A percentile compares a stretch with the other conserved stretches of the same genome.
Conservation (phyloP, 108 stramenopile genomes). For the Nannochloropsis salina region DNA sequence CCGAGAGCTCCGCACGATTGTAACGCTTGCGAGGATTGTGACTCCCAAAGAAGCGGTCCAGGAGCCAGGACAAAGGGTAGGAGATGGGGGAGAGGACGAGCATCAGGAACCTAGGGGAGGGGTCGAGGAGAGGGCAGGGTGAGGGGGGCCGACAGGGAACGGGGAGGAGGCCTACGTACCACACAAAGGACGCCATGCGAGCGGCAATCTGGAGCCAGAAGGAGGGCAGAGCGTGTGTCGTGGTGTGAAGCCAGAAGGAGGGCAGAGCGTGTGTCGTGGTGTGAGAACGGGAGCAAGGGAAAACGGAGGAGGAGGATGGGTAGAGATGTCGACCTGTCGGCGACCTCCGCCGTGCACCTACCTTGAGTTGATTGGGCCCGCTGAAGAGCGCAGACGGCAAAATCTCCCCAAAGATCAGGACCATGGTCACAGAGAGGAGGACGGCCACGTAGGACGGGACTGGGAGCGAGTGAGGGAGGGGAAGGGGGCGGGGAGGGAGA, state of each 20-base stretch:
- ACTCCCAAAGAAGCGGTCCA: slow-evolving; percentile 58
- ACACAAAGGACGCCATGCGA: slow-evolving; percentile 69
- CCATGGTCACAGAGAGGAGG: slow-evolving; percentile 78
- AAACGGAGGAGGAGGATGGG: too few relatives aligned
- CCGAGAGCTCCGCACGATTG: slow-evolving; percentile 42
- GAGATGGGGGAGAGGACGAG: slow-evolving; percentile 68
- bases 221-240: too few relatives aligned
- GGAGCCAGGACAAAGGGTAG: slow-evolving; percentile 71
- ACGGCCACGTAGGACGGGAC: slow-evolving; percentile 72
- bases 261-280: too few relatives aligned
- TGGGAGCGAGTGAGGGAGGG: background rate
- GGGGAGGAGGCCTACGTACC: slow-evolving; percentile 20
- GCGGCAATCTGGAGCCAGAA: too few relatives aligned
- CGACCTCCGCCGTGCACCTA: slow-evolving; percentile 51
- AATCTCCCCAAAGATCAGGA: slow-evolving; percentile 69
- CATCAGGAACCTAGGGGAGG: slow-evolving; percentile 55
- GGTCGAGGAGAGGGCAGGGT: background rate
- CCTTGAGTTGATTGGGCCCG: slow-evolving; percentile 73
- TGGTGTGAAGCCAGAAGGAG: too few relatives aligned
- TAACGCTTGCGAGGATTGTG: slow-evolving; percentile 38
- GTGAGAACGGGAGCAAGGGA: too few relatives aligned
- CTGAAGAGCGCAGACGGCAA: slow-evolving; percentile 48
- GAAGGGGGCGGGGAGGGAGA: background rate
- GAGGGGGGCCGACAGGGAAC: background rate
- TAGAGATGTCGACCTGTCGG: too few relatives aligned